Evolutionary conservation across 192 early-diverging fungal genomes (phyloP).

Genomic region (Coemansia sp.): DNA sequence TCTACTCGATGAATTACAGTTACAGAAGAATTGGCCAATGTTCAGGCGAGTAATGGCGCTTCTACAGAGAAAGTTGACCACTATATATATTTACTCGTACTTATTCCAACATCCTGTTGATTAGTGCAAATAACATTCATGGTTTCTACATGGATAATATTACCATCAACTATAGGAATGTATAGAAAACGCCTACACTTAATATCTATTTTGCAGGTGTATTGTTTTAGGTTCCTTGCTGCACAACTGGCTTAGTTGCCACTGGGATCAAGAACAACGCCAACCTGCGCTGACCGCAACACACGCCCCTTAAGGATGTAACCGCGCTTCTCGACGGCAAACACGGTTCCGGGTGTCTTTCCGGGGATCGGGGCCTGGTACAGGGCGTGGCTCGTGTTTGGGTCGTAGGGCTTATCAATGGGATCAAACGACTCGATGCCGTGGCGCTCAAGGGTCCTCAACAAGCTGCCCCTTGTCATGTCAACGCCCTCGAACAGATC

Average conservation of each 20-base stretch:
- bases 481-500: conserved; percentile 85
- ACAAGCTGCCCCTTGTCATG: conserved; percentile 84
- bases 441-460: conserved; percentile 83
- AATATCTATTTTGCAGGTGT: neutral
- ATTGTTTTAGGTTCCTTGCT: conserved; percentile 11
- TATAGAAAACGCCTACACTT: neutral
- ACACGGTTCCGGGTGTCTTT: conserved; percentile 86
- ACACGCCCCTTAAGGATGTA: conserved; percentile 91
- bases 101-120: no score
- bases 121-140: no score
- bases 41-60: no score
- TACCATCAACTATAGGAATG: neutral
- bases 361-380: conserved; percentile 89
- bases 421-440: conserved; percentile 83
- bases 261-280: conserved; percentile 74
- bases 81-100: no score
- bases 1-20: no score
- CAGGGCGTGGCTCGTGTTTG: conserved; percentile 91
- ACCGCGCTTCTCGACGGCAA: conserved; percentile 91
- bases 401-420: conserved; percentile 89
- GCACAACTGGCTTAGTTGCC: conserved; percentile 24
- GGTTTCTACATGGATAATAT: no score
- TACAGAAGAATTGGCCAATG: no score
- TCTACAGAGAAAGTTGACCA: no score
- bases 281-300: conserved; percentile 92